phyloP scores from a whole-genome alignment of 2,329 filamentous ascomycete species.

The Cladophialophora carrionii region DNA sequence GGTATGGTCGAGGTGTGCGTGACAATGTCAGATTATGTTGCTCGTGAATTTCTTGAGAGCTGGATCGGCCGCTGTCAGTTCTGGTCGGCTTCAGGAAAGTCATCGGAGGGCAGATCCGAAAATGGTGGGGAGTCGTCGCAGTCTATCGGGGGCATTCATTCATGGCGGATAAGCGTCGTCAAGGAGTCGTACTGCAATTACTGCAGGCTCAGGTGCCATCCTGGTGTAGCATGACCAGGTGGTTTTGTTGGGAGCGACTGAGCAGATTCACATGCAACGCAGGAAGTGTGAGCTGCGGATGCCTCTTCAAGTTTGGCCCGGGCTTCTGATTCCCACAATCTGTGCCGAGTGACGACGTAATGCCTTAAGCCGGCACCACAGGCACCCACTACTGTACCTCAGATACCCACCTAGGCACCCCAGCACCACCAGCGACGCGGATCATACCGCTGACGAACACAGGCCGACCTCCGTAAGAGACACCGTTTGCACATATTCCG shows the following conservation, averaged over 20 bases:
- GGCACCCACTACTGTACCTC: background rate
- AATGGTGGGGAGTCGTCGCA: conserved; percentile 2
- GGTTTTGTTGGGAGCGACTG: conserved; percentile 16
- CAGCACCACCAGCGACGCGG: background rate
- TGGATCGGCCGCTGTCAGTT: conserved; percentile 22
- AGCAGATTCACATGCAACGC: conserved; percentile 21
- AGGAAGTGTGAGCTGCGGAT: conserved; percentile 13
- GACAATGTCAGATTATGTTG: conserved; percentile 30
- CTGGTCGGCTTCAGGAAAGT: conserved; percentile 25
- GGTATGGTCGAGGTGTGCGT: conserved; percentile 40
- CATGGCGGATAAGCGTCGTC: conserved; percentile 13
- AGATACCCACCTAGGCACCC: no score
- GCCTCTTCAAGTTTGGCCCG: conserved; percentile 6
- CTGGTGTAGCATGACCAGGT: conserved; percentile 14
- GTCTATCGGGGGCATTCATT: conserved; percentile 5
- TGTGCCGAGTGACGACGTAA: background rate
- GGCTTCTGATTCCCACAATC: background rate
- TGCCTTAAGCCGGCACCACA: background rate
- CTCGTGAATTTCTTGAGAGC: conserved; percentile 25
- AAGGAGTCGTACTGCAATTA: conserved; percentile 1
- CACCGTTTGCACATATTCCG: background rate
- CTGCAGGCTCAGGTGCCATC: conserved; percentile 15
- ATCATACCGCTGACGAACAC: background rate
- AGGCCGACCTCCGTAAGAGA: background rate
- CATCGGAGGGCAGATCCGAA: conserved; percentile 24